Evolutionary conservation across 208 protist species (phyloP), one percentile per base, ranked within the genome.

Genomic region (Lotmaria passim): DNA sequence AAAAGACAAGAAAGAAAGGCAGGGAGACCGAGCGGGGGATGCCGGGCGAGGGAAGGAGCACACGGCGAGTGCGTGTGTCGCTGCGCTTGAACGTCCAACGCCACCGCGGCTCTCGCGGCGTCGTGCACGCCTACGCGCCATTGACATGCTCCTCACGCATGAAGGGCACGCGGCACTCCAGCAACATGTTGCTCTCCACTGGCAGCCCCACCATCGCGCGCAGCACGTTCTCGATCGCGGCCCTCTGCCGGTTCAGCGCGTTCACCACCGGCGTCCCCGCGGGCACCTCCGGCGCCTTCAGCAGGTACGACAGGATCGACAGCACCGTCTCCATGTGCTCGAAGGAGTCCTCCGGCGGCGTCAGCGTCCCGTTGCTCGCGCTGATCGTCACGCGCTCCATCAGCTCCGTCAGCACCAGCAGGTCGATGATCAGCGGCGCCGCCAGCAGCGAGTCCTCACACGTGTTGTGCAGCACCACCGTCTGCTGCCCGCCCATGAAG

Each of bases 401-500:
- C 17, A 99, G 82, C 85, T 99, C 98, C 28, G 95, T 96, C 5
- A 99, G 75, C 33, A 99, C 79, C 50, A 98, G 82, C 14, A 99
- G 85, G 84, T 99, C 99, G 48, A 99, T 85, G 73, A 99, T 99
- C 39, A 99, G 79, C 47, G 99, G 99, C n/a, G 98, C 79, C 33
- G 99, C 99, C 1, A 99, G 88, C 7, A 99, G 89, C 2, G 98
- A 99, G 81, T 99, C 99, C 85, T 99, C 98, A 76, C 98, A 99
- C 38, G 95, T 98, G 87, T 99, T 99, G 82, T 99, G 98, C 57
- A 99, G 65, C 34, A 89, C 86, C 15, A 98, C 86, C 36, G 94
- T 97, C 64, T 98, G 98, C 74, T 93, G 60, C 30, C 98, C 98
- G 51, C 97, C 97, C 94, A 99, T 97, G 85, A 99, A 99, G 64